A percentile compares a stretch with the other conserved stretches of the same genome.
Conservation (phyloP, 306 rosid genomes). For the Prunus fruticosa region DNA sequence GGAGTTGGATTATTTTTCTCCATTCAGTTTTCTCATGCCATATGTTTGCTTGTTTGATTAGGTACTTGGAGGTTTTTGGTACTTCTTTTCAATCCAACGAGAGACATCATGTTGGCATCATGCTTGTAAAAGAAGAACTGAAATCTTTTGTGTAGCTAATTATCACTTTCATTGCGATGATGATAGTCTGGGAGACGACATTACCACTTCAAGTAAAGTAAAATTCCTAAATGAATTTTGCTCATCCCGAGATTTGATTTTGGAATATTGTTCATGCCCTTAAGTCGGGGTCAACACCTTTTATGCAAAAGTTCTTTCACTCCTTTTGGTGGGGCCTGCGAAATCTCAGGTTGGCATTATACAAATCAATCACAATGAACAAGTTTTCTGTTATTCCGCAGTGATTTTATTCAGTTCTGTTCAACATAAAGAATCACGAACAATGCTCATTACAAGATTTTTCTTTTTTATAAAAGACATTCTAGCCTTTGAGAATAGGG, state of each 20-base stretch:
- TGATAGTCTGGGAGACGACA: background rate
- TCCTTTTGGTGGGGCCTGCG: constrained; percentile 7
- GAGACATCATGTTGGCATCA: background rate
- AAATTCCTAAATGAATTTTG: background rate
- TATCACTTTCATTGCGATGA: background rate
- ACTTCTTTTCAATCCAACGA: constrained; percentile 14
- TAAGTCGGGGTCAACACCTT: background rate
- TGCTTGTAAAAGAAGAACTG: background rate
- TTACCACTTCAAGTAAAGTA: background rate
- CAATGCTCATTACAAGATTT: too few relatives aligned
- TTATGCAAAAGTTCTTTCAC: constrained; percentile 3
- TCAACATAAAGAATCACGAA: constrained; percentile 12
- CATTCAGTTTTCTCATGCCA: background rate
- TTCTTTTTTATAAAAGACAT: too few relatives aligned
- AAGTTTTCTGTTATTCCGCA: too few relatives aligned
- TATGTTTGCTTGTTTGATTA: background rate
- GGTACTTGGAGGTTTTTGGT: constrained; percentile 30
- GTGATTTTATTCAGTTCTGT: constrained; percentile 23
- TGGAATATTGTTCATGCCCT: constrained; percentile 8
- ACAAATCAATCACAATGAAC: background rate
- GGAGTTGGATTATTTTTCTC: background rate
- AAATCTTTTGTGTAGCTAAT: background rate
- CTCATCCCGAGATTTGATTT: constrained; percentile 1
- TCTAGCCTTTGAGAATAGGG: too few relatives aligned
- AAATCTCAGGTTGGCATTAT: background rate